Conservation (phyloP, 495 filamentous ascomycete species). For the Penicillium macrosclerotiorum region DNA sequence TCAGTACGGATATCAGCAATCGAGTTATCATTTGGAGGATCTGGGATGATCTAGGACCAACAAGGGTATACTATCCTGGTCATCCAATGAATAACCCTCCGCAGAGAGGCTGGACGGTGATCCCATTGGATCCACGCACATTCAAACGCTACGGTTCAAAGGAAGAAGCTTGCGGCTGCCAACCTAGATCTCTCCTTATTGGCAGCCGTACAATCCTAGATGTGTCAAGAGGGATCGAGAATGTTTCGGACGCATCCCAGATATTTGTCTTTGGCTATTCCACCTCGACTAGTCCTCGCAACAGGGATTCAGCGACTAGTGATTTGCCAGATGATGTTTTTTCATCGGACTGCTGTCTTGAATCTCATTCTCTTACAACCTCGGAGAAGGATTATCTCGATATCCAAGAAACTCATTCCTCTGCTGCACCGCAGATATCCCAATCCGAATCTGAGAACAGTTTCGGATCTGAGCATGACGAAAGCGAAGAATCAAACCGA, state of each 20-base stretch:
- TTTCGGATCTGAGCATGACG: neutral
- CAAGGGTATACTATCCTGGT: slow-evolving; percentile 29
- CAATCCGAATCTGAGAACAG: neutral
- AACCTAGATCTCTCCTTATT: slow-evolving; percentile 21
- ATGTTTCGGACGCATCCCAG: slow-evolving; percentile 28
- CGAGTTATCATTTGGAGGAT: slow-evolving; percentile 65
- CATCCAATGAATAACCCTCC: slow-evolving; percentile 13
- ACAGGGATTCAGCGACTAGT: neutral
- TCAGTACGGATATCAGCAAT: slow-evolving; percentile 73
- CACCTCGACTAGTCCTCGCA: neutral
- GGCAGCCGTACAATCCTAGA: slow-evolving; percentile 26
- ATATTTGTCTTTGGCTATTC: slow-evolving; percentile 1
- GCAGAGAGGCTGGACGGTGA: slow-evolving; percentile 46
- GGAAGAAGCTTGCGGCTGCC: slow-evolving; percentile 47
- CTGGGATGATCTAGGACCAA: slow-evolving; percentile 43
- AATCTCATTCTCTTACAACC: neutral
- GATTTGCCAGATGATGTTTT: slow-evolving; percentile 30
- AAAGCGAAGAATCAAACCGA: neutral
- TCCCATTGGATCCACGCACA: slow-evolving; percentile 49
- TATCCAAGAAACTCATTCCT: no score
- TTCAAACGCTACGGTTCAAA: slow-evolving; percentile 34
- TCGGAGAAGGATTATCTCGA: no score
- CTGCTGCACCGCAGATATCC: neutral
- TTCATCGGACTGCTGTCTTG: slow-evolving; percentile 25
- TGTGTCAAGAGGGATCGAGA: slow-evolving; percentile 23